Evolutionary conservation across 1,284 basidiomycete genomes (phyloP).

Genomic region (Hemileia vastatrix): DNA sequence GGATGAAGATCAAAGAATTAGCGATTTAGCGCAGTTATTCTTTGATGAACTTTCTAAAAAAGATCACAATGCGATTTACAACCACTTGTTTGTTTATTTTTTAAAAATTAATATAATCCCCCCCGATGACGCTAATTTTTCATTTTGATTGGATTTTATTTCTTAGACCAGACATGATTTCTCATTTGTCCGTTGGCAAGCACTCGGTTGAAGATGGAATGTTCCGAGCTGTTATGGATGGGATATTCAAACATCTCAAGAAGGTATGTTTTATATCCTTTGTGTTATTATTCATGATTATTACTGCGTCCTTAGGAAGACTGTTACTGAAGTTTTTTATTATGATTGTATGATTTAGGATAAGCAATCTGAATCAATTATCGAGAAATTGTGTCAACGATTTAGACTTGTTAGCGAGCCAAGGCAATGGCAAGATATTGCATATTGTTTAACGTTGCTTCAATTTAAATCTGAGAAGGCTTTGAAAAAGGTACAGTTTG

Average conservation of each 20-base stretch:
- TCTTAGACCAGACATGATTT: conserved; percentile 48
- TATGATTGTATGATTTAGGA: conserved; percentile 50
- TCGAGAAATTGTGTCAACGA: conserved; percentile 87
- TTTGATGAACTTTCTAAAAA: conserved; percentile 90
- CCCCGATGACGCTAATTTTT: conserved; percentile 41
- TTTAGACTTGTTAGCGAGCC: conserved; percentile 81
- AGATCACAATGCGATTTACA: conserved; percentile 90
- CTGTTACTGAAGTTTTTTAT: neutral
- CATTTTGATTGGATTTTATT: neutral
- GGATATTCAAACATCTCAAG: conserved; percentile 94
- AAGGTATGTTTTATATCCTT: conserved; percentile 50
- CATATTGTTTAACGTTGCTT: conserved; percentile 83
- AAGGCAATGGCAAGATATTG: conserved; percentile 94
- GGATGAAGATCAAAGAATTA: conserved; percentile 77
- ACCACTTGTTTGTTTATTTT: conserved; percentile 65
- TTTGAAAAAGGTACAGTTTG: conserved; percentile 67
- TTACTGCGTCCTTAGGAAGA: neutral
- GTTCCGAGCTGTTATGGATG: conserved; percentile 86
- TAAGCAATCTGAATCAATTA: conserved; percentile 87
- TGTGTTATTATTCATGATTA: neutral
- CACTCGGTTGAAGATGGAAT: conserved; percentile 85
- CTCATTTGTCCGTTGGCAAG: conserved; percentile 82
- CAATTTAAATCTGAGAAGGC: conserved; percentile 96
- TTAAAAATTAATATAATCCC: conserved; percentile 40
- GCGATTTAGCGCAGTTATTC: conserved; percentile 91